Base-by-base conservation (phyloP, 1,284 basidiomycete genomes). In the Apiotrichum domesticum region DNA sequence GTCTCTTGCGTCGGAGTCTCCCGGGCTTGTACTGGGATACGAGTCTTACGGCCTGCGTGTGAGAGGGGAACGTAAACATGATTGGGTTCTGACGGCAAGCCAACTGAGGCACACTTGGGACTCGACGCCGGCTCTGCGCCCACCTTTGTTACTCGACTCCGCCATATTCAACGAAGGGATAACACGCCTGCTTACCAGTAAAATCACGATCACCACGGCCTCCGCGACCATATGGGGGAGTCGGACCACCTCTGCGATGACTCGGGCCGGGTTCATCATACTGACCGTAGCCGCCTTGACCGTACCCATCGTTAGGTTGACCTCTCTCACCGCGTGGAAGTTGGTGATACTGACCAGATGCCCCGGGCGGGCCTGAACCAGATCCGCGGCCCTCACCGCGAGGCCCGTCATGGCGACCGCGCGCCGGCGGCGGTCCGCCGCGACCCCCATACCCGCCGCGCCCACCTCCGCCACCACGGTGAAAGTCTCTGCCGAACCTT, bases 171-270 rank as follows among this genome's bases (percentile, higher is more conserved):
- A 43, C 15, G n/a, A 13, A n/a, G 15, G 10, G 42, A 43, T 13
- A 39, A 39, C 37, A 45, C 44, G 44, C 9, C 29, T 42, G 41
- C 41, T 42, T 15, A 42, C 41, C 41, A 42, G 9, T 42, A 35
- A 47, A 35, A n/a, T 47, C 33, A 47, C 46, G 80, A 62, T 78
- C 80, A 65, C 73, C 70, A 64, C 43, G 52, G 37, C 59, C 33
- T 5, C 39, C 56, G 40, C 66, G 51, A 10, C 61, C 54, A 29
- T 21, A 21, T 21, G 21, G 54, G 46, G 10, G 33, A 9, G 15
- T 5, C 15, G 46, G 44, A 5, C 41, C 41, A 6, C 49, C n/a
- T 15, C 52, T 47, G 1, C 52, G 47, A 33, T 33, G 34, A 52
- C 49, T 13, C 21, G 55, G 52, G 11, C 48, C 59, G 11, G 29